Percentiles rank a stretch among this genome's conserved stretches.
These are phyloP conservation scores for Sporisorium reilianum DNA, from an alignment of 1,284 basidiomycete genomes.

Conservation along the genomic window DNA sequence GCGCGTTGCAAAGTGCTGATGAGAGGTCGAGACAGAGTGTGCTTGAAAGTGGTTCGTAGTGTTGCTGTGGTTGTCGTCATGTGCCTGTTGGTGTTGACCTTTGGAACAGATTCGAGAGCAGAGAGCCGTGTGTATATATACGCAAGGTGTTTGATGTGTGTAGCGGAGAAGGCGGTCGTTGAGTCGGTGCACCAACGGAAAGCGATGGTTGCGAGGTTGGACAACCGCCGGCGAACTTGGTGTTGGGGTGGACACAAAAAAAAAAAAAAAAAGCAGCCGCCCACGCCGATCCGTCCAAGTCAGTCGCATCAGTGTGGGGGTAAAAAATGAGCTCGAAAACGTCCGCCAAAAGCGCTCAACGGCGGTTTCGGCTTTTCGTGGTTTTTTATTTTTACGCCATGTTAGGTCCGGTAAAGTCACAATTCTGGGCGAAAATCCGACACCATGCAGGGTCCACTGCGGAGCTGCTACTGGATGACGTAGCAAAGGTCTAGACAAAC, in stretches of 20 bases:
- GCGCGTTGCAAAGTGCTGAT: background rate
- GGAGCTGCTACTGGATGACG: constrained; percentile 1
- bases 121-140: background rate
- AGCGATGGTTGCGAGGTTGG: too few species aligned
- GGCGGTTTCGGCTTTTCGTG: constrained; percentile 1
- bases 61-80: constrained; percentile 23
- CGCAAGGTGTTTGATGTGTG: background rate
- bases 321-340: background rate
- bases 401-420: background rate
- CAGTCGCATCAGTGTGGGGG: constrained; percentile 4
- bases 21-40: background rate
- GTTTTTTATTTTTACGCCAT: too few species aligned
- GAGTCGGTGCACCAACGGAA: background rate
- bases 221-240: background rate
- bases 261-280: too few species aligned
- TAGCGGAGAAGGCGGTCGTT: constrained; percentile 5
- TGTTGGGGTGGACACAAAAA: background rate
- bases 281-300: constrained; percentile 3
- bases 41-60: constrained; percentile 1
- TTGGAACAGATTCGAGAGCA: background rate
- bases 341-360: constrained; percentile 4
- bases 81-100: constrained; percentile 6
- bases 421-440: background rate
- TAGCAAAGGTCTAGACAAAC: background rate
- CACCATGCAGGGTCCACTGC: constrained; percentile 1